These are phyloP conservation scores for Kandelia obovata DNA, from an alignment of 345 rosid species.

Conservation along the genomic window DNA sequence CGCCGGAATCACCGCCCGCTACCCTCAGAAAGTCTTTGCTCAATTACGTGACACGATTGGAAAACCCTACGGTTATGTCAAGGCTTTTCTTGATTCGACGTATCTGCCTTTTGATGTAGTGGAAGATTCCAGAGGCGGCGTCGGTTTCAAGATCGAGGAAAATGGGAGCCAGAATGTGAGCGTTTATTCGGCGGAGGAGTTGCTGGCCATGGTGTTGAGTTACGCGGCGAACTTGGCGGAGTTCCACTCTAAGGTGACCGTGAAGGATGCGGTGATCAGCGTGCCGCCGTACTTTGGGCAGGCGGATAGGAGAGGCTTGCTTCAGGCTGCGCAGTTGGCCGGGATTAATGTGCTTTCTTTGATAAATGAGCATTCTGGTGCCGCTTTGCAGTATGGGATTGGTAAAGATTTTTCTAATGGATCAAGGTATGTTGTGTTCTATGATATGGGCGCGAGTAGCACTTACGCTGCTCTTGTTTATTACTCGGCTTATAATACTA, in stretches of 20 bases:
- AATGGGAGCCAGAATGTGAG: constrained; percentile 22
- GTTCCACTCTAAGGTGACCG: constrained; percentile 61
- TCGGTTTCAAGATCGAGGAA: constrained; percentile 53
- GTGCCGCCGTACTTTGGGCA: constrained; percentile 97
- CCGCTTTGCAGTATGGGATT: constrained; percentile 97
- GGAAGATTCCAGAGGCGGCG: constrained; percentile 79
- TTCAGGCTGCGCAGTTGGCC: constrained; percentile 86
- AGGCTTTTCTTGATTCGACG: constrained; percentile 49
- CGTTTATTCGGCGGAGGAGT: constrained; percentile 69
- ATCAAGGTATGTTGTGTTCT: constrained; percentile 83
- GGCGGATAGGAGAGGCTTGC: constrained; percentile 83
- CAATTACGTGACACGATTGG: constrained; percentile 82
- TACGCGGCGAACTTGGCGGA: constrained; percentile 69
- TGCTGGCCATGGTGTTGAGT: constrained; percentile 81
- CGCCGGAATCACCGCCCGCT: constrained; percentile 80
- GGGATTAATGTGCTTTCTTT: constrained; percentile 84
- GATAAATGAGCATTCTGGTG: constrained; percentile 87
- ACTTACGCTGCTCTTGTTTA: constrained; percentile 86
- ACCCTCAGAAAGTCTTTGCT: constrained; percentile 76
- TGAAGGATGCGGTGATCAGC: constrained; percentile 70
- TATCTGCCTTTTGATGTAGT: constrained; percentile 67
- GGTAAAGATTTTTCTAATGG: constrained; percentile 89
- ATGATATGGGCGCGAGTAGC: constrained; percentile 93
- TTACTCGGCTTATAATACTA: constrained; percentile 79
- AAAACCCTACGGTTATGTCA: constrained; percentile 67